Conservation (phyloP, 495 filamentous ascomycete genomes). For the Endocarpon pusillum region DNA sequence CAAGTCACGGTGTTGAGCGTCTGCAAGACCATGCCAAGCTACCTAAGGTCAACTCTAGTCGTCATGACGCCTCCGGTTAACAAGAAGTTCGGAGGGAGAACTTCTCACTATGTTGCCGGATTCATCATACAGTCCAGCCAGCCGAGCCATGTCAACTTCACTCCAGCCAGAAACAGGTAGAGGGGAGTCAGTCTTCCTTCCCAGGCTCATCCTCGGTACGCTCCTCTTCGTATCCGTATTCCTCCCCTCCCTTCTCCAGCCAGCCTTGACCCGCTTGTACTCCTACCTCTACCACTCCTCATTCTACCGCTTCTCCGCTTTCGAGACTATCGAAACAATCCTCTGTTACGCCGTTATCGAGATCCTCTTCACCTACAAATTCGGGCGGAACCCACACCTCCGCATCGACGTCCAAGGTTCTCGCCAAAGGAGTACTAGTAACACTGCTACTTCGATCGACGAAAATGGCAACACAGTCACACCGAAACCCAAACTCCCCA, state of each 20-base stretch:
- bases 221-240: constrained; percentile 5
- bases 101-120: too few species aligned
- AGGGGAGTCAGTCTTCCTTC: too few species aligned
- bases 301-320: constrained; percentile 14
- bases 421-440: not conserved
- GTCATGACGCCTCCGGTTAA: too few species aligned
- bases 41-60: too few species aligned
- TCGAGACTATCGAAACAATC: constrained; percentile 18
- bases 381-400: constrained; percentile 11
- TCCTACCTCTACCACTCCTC: constrained; percentile 5
- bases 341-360: constrained; percentile 17
- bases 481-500: constrained; percentile 4
- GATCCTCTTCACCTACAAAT: constrained; percentile 8
- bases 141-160: too few species aligned
- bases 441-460: too few species aligned
- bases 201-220: not conserved
- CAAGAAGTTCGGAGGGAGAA: too few species aligned
- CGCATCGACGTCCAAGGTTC: constrained; percentile 6
- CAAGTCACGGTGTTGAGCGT: too few species aligned
- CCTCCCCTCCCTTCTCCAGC: constrained; percentile 11
- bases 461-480: constrained; percentile 2
- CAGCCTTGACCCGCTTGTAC: constrained; percentile 8
- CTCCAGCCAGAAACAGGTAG: too few species aligned
- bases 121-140: too few species aligned
- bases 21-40: too few species aligned